Base-by-base conservation (phyloP, 768 basidiomycete species). In the Pisolithus albus region DNA sequence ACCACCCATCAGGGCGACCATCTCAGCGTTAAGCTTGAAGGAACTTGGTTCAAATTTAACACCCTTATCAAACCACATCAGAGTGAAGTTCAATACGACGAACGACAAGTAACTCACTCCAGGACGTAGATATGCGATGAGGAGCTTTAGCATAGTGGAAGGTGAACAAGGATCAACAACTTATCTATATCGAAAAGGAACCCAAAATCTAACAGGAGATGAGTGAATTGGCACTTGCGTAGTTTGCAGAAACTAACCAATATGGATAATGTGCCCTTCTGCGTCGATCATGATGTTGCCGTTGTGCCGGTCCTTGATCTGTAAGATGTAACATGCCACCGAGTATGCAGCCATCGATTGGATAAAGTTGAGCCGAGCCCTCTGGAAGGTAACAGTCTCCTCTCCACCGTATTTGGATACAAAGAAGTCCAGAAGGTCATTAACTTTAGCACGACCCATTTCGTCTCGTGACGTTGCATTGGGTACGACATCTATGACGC, bases 271-370 rank as follows among this genome's bases (percentile, higher is more conserved):
- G 64, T 97, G 94, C 0, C 96, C 96, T 53, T 94, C 90, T 2
- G 88, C 92, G 64, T 98, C 96, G 53, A 99, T 94, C 95, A 99
- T 97, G 64, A 99, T 98, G 66, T 99, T 99, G 26, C 96, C 96
- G 62, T 99, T 99, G 67, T 99, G 96, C 37, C 96, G 74, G 64
- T 99, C 96, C 72, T 99, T 99, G 73, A 99, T 94, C 68, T 99
- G 96, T 41, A 98, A 70, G 58, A 99, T 92, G 66, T 96, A 98
- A 67, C 95, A 98, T 7, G 93, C 92, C 23, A 98, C 86, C 30
- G 95, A 98, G 68, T 99, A 99, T 9, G 93, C 96, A 0, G 96
- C 95, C 96, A 98, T 99, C 2, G 92, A 95, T 64, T 96, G 94
- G 52, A 99, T 91, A 64, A 99, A 99, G 69, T 97, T 96, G 55